Conservation (phyloP, 192 early-diverging fungal genomes). For the Coemansia sp. region DNA sequence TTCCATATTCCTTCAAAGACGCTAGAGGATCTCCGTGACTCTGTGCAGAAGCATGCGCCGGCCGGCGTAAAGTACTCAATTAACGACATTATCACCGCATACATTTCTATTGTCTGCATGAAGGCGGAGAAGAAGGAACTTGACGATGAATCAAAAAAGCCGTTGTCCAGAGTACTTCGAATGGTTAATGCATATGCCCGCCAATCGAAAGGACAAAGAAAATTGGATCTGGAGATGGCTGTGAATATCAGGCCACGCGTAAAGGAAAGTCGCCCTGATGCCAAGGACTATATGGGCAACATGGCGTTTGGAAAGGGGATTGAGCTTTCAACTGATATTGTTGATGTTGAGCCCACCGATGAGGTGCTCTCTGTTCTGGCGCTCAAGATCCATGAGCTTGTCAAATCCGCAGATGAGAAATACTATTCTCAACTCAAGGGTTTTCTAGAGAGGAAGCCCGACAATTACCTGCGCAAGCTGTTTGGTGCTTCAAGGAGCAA, state of each 20-base stretch:
- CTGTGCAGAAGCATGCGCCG: not conserved
- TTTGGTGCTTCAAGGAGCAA: not conserved
- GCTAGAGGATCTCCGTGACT: not conserved
- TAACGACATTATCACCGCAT: constrained; percentile 24
- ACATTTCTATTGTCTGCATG: constrained; percentile 5
- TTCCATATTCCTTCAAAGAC: constrained; percentile 1
- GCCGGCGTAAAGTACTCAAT: not conserved
- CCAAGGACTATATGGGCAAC: not conserved
- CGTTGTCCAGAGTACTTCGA: not conserved
- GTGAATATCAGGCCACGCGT: not conserved
- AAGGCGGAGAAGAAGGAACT: not conserved
- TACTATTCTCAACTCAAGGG: not conserved
- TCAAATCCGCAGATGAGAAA: not conserved
- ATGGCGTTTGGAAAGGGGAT: not conserved
- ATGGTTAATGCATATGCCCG: not conserved
- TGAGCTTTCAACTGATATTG: not conserved
- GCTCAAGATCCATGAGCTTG: not conserved
- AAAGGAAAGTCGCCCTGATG: not conserved
- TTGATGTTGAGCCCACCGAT: not conserved
- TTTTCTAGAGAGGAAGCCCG: not conserved
- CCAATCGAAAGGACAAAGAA: not conserved
- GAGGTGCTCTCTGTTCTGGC: not conserved
- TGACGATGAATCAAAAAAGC: not conserved
- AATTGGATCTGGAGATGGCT: not conserved
- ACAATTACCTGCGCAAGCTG: not conserved